Base-by-base conservation (phyloP, 768 basidiomycete genomes). In the Amanita inopinata region DNA sequence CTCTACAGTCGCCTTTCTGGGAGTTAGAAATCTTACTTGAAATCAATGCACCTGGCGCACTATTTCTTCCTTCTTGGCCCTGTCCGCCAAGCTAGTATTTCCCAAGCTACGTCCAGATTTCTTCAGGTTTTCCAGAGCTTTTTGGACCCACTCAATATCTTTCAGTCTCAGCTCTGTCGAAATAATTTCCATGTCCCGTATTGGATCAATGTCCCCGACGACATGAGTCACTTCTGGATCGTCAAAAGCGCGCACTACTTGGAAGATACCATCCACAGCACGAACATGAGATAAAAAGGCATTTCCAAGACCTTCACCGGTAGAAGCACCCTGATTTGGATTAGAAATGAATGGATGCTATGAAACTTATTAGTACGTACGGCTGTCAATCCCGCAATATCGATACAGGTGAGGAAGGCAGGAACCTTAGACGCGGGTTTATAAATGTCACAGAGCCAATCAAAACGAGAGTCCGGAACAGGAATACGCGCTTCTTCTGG, bases 181-280 rank as follows among this genome's bases (percentile, higher is more conserved):
- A 56, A 99, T 99, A 55, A 97, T 98, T 50, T 86, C 80, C 93
- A 98, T 97, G 64, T 99, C 96, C 46, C 96, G 83, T 28, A 86
- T 49, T 8, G 96, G 96, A 62, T 98, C 74, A 45, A 99, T 92
- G 53, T 98, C 96, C 33, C 96, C 96, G 65, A 98, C 96, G 49
- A 98, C 94, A 62, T 99, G 96, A 52, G 85, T 98, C 59, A 99
- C 92, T 54, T 99, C 96, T n/a, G 92, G 84, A 55, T 99, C 96
- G 56, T 98, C 96, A 59, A 99, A 99, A 4, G 94, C 92, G 39
- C 96, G 87, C 44, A 98, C 81, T 49, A 97, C 83, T 60, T 98
- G 96, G 73, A 98, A 99, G 56, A 99, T 99, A 54, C 96, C 96
- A 58, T 99, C 96, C 47, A 98, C 94, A 7, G 96, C 89, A 45